Conservation (phyloP, 257 asterid species). For the Fraxinus excelsior region DNA sequence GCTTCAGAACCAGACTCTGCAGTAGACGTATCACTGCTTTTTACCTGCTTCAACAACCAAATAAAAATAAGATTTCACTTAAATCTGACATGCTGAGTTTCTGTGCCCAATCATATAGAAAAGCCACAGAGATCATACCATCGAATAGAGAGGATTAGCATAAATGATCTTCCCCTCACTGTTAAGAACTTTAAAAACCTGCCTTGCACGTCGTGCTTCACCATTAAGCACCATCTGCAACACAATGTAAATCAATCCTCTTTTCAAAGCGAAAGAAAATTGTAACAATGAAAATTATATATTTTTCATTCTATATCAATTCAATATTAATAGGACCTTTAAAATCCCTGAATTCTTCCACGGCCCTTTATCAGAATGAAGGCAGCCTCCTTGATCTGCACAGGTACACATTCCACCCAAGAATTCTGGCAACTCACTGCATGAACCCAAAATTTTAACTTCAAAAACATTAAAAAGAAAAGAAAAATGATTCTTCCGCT, state of each 20-base stretch:
- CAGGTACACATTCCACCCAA: conserved; percentile 89
- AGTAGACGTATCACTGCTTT: conserved; percentile 93
- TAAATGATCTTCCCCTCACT: conserved; percentile 93
- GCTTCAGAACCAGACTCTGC: conserved; percentile 99
- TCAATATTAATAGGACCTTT: conserved; percentile 49
- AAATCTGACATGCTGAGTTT: conserved; percentile 4
- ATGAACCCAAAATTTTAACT: conserved; percentile 17
- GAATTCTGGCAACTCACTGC: conserved; percentile 93
- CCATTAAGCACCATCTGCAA: conserved; percentile 81
- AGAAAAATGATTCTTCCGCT: too few relatives aligned
- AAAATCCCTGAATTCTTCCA: conserved; percentile 90
- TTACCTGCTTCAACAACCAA: conserved; percentile 49
- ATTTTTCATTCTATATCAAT: too few relatives aligned
- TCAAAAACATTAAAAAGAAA: too few relatives aligned
- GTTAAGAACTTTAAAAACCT: conserved; percentile 86
- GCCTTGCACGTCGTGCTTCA: conserved; percentile 78
- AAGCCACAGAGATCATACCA: conserved; percentile 44
- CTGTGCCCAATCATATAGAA: not conserved
- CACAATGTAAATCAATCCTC: conserved; percentile 24
- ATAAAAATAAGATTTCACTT: conserved; percentile 21
- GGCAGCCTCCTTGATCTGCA: conserved; percentile 87
- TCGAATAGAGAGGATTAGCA: conserved; percentile 78
- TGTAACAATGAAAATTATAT: not conserved
- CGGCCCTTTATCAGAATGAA: conserved; percentile 95
- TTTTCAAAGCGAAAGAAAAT: conserved; percentile 14